Conservation (phyloP, 192 early-diverging fungal species). For the Linnemannia schmuckeri region DNA sequence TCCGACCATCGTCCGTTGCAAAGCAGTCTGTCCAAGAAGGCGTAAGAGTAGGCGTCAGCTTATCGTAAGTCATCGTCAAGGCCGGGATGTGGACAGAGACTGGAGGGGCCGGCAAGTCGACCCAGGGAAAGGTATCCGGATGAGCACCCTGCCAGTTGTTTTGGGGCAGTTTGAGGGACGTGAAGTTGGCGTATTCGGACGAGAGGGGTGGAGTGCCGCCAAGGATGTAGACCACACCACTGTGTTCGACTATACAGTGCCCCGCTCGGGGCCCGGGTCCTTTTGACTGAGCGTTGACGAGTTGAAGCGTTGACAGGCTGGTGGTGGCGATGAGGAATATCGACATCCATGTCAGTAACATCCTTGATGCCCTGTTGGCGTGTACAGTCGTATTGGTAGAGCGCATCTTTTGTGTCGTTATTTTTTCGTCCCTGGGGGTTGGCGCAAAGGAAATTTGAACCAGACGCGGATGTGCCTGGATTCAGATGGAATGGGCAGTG, state of each 20-base stretch:
- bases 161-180: constrained; percentile 39
- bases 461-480: background rate
- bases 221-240: constrained; percentile 30
- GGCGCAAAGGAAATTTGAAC: background rate
- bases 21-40: constrained; percentile 53
- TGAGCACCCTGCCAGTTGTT: background rate
- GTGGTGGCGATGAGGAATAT: background rate
- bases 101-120: constrained; percentile 36
- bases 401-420: background rate
- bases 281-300: constrained; percentile 34
- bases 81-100: constrained; percentile 37
- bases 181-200: constrained; percentile 30
- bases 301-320: background rate
- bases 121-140: constrained; percentile 34
- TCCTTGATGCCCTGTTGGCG: background rate
- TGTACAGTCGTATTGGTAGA: background rate
- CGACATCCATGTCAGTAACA: background rate
- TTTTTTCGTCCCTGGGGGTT: background rate
- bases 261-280: constrained; percentile 41
- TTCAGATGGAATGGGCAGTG: background rate
- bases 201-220: constrained; percentile 45
- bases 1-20: constrained; percentile 46
- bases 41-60: background rate
- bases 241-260: constrained; percentile 50
- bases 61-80: constrained; percentile 44